These are phyloP conservation scores for Rhizophora apiculata DNA, from an alignment of 345 rosid genomes.

Conservation along the genomic window DNA sequence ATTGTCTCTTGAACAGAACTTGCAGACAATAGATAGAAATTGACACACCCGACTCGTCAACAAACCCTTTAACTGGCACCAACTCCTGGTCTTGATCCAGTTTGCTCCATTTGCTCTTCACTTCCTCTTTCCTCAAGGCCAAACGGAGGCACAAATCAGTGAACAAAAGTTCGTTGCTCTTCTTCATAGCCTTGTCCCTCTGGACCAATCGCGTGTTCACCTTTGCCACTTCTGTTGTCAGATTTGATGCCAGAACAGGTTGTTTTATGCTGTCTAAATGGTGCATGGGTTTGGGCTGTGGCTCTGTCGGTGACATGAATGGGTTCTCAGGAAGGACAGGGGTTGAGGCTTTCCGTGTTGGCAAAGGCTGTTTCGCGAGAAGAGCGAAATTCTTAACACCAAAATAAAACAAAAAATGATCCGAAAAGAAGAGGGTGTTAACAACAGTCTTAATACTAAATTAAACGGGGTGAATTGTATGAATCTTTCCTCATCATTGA, in stretches of 20 bases:
- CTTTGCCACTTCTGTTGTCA: slow-evolving; percentile 54
- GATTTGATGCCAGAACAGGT: slow-evolving; percentile 51
- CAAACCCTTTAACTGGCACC: slow-evolving; percentile 48
- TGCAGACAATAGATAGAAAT: slow-evolving; percentile 72
- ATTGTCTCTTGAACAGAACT: slow-evolving; percentile 63
- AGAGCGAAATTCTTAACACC: slow-evolving; percentile 18
- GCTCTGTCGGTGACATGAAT: slow-evolving; percentile 13
- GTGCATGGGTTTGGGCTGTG: slow-evolving; percentile 32
- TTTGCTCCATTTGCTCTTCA: slow-evolving; percentile 51
- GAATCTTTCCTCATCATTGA: too few species aligned
- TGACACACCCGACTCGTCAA: slow-evolving; percentile 50
- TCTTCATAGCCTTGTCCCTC: slow-evolving; percentile 67
- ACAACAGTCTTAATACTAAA: too few species aligned
- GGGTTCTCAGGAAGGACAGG: slow-evolving; percentile 3
- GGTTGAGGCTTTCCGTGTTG: slow-evolving; percentile 5
- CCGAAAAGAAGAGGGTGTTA: neutral
- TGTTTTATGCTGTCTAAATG: slow-evolving; percentile 22
- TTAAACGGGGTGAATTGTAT: too few species aligned
- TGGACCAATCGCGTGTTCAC: slow-evolving; percentile 43
- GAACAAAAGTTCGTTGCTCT: slow-evolving; percentile 62
- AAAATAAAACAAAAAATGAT: neutral
- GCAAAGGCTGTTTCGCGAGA: slow-evolving; percentile 19
- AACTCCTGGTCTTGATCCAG: slow-evolving; percentile 54
- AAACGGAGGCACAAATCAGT: slow-evolving; percentile 49
- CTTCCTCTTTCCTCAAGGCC: slow-evolving; percentile 43